Base-by-base conservation (phyloP, 345 rosid species). In the Orychophragmus violaceus region DNA sequence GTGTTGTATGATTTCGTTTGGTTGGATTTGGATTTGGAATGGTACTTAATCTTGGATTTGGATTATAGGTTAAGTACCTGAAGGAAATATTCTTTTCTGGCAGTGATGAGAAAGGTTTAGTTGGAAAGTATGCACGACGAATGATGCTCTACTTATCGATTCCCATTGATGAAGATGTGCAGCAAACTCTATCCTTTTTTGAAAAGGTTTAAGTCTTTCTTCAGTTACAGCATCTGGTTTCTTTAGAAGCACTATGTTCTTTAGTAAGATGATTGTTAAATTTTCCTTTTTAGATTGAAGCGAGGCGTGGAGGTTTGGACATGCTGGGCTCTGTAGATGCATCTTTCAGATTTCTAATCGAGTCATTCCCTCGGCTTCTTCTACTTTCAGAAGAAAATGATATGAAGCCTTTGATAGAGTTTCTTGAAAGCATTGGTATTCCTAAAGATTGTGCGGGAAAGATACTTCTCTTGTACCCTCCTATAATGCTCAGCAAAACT, bases 291-390 rank as follows among this genome's bases (percentile, higher is more conserved):
- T 70, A 93, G 98, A 84, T 93, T 64, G 89, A 84, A 80, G 98
- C 97, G 59, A 84, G 95, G 77, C 91, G 93, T 50, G 98, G 98
- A 72, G 98, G 98, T 48, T 76, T 89, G 63, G 82, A 84, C 41
- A 82, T 74, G 86, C 21, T 92, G 68, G 89, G 85, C 14, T 72
- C 78, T 55, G 75, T 59, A 14, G 88, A 86, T 72, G 83, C 77
- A 13, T 74, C 85, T 57, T 86, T 92, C 65, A 75, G 78, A 8
- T 82, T 74, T 71, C 60, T 92, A 18, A 72, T 89, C 25, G 97
- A 89, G 79, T 93, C 97, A 22, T 89, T 93, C 76, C 97, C 98
- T 1, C 90, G 74, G 33, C 78, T 89, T 75, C 90, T 92, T 71
- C 66, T 80, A 65, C 68, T 89, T 66, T 69, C 91, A 12, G 73